These are phyloP conservation scores for Quercus ilex DNA, from an alignment of 306 rosid species.

Conservation along the genomic window DNA sequence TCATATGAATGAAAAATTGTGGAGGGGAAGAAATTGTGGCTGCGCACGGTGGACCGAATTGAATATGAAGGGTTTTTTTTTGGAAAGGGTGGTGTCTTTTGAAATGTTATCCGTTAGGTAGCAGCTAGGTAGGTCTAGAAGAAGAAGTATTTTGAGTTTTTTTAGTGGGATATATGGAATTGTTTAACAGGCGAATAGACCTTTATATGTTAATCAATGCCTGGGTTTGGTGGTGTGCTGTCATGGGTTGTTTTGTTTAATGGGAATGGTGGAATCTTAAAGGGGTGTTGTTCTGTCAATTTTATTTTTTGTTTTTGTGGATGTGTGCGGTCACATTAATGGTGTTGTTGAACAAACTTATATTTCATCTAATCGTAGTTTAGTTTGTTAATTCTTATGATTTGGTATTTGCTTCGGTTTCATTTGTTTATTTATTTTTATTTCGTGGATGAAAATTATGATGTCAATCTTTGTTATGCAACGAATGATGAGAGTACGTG, in stretches of 20 bases:
- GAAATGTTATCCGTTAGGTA: not conserved
- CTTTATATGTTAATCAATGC: not conserved
- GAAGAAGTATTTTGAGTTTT: not conserved
- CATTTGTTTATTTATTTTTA: too few species aligned
- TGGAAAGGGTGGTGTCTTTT: not conserved
- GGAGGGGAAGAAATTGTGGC: constrained; percentile 28
- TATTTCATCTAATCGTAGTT: constrained; percentile 46
- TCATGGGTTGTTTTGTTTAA: not conserved
- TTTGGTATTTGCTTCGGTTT: not conserved
- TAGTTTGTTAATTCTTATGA: not conserved
- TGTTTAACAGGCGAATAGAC: constrained; percentile 10
- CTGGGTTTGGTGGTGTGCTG: constrained; percentile 14
- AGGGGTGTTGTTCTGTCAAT: not conserved
- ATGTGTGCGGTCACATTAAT: constrained; percentile 46
- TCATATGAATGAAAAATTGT: too few species aligned
- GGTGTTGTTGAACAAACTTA: constrained; percentile 32
- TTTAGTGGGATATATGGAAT: constrained; percentile 11
- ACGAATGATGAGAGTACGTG: too few species aligned
- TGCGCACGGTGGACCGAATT: constrained; percentile 34
- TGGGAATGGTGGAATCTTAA: constrained; percentile 16
- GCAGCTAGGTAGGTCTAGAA: constrained; percentile 6
- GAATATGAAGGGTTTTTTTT: not conserved
- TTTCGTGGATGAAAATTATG: not conserved
- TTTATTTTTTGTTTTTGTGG: constrained; percentile 3
- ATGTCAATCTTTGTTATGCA: too few species aligned